phyloP scores from a whole-genome alignment of 169 alveolate species.

The Babesia gibsoni region DNA sequence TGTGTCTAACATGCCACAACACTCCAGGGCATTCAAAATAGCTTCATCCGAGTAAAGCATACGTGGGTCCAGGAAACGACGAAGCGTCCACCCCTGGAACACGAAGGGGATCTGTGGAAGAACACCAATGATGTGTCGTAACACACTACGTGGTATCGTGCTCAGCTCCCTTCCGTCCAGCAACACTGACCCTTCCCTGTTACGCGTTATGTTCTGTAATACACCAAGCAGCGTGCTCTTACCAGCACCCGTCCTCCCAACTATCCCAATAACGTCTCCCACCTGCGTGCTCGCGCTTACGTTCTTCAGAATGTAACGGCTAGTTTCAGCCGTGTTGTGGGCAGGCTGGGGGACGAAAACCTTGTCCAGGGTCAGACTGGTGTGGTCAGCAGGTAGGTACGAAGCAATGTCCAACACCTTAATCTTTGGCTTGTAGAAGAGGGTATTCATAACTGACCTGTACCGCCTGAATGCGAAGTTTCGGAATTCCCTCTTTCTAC shows the following conservation, averaged over 20 bases:
- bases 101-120: constrained; percentile 46
- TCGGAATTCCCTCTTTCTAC: constrained; percentile 2
- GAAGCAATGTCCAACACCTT: neutral
- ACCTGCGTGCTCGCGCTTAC: constrained; percentile 1
- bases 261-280: constrained; percentile 24
- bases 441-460: neutral
- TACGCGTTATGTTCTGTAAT: neutral
- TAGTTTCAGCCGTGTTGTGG: neutral
- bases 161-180: constrained; percentile 7
- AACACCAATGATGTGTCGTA: constrained; percentile 46
- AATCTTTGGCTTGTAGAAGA: neutral
- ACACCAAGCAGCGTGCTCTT: constrained; percentile 25
- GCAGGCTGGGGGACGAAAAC: neutral
- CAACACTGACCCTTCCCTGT: constrained; percentile 8
- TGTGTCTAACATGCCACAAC: constrained; percentile 32
- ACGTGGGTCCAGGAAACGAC: constrained; percentile 57
- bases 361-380: neutral
- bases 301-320: neutral
- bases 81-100: constrained; percentile 59
- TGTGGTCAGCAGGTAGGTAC: neutral
- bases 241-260: constrained; percentile 39
- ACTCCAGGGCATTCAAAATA: constrained; percentile 32
- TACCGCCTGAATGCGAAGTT: constrained; percentile 1
- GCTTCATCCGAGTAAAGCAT: constrained; percentile 40
- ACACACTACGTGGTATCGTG: constrained; percentile 4